Evolutionary conservation across 306 rosid species (phyloP).

Genomic region (Prunus salicina): DNA sequence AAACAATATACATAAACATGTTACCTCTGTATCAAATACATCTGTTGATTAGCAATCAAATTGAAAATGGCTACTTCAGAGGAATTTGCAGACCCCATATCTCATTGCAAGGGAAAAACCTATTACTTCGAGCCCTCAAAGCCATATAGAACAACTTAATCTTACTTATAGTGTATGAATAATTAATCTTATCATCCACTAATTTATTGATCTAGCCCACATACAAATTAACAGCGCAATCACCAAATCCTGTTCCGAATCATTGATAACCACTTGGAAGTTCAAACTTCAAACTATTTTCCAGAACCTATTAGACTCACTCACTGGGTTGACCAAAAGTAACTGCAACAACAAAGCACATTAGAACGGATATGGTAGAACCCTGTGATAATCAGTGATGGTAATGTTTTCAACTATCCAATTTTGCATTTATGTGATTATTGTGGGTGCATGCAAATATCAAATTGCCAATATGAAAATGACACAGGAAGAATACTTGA

Average conservation of each 20-base stretch:
- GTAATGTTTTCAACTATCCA: not conserved
- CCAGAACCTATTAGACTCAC: not conserved
- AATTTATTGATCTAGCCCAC: not conserved
- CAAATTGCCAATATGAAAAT: not conserved
- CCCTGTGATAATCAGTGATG: not conserved
- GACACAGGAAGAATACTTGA: not conserved
- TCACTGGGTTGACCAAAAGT: not conserved
- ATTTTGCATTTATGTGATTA: not conserved
- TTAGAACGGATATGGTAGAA: not conserved
- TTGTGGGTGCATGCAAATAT: not conserved
- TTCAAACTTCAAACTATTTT: not conserved
- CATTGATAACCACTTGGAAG: not conserved
- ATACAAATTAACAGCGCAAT: not conserved
- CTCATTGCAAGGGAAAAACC: not conserved
- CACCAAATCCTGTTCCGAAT: not conserved
- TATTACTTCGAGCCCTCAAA: not conserved
- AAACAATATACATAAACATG: not conserved
- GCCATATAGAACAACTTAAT: not conserved
- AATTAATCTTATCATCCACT: not conserved
- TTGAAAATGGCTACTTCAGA: not conserved
- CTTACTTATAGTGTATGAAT: not conserved
- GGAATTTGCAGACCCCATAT: not conserved
- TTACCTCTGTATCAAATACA: not conserved
- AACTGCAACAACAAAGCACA: not conserved
- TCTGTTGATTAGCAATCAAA: not conserved